phyloP scores from a whole-genome alignment of 2,329 filamentous ascomycete genomes.

The Colletotrichum sp. region DNA sequence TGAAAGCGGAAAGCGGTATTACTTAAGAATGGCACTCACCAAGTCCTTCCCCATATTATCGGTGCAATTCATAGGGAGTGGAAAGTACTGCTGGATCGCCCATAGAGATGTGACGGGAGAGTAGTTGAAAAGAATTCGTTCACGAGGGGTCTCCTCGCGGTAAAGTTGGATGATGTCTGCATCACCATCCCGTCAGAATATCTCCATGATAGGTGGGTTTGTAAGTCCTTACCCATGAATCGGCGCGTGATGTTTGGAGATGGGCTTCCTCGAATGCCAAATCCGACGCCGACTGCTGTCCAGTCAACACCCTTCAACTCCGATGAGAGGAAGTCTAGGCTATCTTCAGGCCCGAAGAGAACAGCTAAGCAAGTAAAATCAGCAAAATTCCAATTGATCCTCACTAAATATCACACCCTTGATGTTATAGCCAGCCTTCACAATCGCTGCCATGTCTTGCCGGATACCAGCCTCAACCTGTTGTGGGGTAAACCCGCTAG shows the following conservation, averaged over 20 bases:
- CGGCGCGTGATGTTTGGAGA: slow-evolving; percentile 7
- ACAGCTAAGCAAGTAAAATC: neutral
- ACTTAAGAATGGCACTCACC: neutral
- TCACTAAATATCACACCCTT: neutral
- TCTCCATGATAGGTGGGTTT: too few relatives aligned
- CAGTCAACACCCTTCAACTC: slow-evolving; percentile 5
- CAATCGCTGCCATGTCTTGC: neutral
- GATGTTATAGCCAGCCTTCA: slow-evolving; percentile 15
- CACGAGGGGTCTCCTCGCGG: slow-evolving; percentile 1
- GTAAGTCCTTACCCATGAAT: neutral
- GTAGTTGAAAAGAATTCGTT: slow-evolving; percentile 15
- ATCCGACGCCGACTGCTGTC: slow-evolving; percentile 12
- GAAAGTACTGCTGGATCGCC: slow-evolving; percentile 16
- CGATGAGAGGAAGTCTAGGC: neutral
- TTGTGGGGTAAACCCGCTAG: slow-evolving; percentile 8
- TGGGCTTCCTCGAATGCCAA: slow-evolving; percentile 6
- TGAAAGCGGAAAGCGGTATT: neutral
- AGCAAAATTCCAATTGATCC: neutral
- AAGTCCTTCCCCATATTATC: neutral
- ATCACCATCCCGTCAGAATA: neutral
- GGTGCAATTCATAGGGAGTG: neutral
- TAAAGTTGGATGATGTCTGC: slow-evolving; percentile 10
- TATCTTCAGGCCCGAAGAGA: slow-evolving; percentile 6
- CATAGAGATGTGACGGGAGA: slow-evolving; percentile 2
- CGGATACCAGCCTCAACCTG: slow-evolving; percentile 15